These are phyloP conservation scores for Phytophthora pini DNA, from an alignment of 352 stramenopile genomes.

Conservation along the genomic window DNA sequence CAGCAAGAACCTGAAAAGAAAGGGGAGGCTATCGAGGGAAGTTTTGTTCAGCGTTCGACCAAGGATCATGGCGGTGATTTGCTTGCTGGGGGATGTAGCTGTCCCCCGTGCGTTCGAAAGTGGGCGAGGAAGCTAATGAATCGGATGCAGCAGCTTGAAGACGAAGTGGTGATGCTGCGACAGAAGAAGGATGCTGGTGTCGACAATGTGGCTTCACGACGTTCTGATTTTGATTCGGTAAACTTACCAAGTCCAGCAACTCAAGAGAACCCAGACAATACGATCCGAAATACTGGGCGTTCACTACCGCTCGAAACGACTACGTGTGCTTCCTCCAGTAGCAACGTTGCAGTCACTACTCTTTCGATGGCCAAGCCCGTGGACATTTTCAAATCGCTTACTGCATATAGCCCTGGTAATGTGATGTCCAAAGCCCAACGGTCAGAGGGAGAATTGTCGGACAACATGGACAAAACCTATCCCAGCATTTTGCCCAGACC, in stretches of 20 bases:
- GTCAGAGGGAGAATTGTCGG: neutral
- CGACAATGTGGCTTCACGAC: neutral
- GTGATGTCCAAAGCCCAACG: neutral
- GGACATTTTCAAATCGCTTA: constrained; percentile 14
- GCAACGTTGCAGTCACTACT: neutral
- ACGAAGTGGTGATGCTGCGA: constrained; percentile 37
- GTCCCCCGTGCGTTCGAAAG: constrained; percentile 40
- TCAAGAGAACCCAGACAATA: neutral
- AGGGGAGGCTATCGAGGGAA: constrained; percentile 6
- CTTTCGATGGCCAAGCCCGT: constrained; percentile 3
- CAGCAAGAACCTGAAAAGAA: neutral
- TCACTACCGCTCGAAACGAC: constrained; percentile 1
- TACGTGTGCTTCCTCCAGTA: neutral
- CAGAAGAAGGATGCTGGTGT: constrained; percentile 10
- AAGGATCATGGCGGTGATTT: constrained; percentile 37
- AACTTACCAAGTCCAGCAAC: neutral
- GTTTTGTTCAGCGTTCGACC: constrained; percentile 24
- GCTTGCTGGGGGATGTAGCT: constrained; percentile 39
- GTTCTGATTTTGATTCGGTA: constrained; percentile 1
- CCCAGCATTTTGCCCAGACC: constrained; percentile 1
- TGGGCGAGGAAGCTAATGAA: constrained; percentile 45
- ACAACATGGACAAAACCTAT: neutral
- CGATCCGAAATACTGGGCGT: neutral
- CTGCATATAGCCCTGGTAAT: neutral
- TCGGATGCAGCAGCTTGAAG: constrained; percentile 43